Conservation (phyloP, 495 filamentous ascomycete genomes). For the Schizothecium vesticola region DNA sequence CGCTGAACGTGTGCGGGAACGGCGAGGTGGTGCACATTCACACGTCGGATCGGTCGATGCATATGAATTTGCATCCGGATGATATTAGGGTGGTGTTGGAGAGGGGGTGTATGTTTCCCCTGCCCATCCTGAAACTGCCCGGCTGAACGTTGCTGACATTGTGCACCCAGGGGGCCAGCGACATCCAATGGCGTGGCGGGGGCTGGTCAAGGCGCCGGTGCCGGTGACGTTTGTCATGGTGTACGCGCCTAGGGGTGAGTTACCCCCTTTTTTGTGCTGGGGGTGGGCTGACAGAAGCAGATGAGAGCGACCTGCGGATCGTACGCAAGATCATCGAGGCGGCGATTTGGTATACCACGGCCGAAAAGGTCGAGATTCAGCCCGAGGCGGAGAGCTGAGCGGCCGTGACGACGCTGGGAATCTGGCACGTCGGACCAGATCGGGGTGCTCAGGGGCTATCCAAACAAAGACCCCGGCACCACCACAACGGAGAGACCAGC, state of each 20-base stretch:
- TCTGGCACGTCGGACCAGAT: not conserved
- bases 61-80: slow-evolving; percentile 69
- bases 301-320: slow-evolving; percentile 60
- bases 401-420: too few relatives aligned
- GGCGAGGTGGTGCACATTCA: slow-evolving; percentile 83
- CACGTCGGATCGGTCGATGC: slow-evolving; percentile 65
- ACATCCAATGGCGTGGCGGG: slow-evolving; percentile 68
- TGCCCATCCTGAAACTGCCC: too few relatives aligned
- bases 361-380: slow-evolving; percentile 37
- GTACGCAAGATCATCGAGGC: slow-evolving; percentile 70
- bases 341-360: slow-evolving; percentile 53
- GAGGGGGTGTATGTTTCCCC: slow-evolving; percentile 51
- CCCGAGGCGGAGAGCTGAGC: slow-evolving; percentile 7
- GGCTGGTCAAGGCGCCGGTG: slow-evolving; percentile 48
- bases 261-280: not conserved
- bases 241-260: slow-evolving; percentile 64
- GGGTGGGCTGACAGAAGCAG: slow-evolving; percentile 10
- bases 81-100: slow-evolving; percentile 74
- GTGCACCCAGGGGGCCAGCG: slow-evolving; percentile 57
- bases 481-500: not conserved
- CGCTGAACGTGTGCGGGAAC: slow-evolving; percentile 58
- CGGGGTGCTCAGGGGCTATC: not conserved
- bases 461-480: not conserved
- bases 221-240: slow-evolving; percentile 71
- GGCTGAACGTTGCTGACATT: too few relatives aligned